Conservation (phyloP, 371 early-diverging fungal genomes). For the Apophysomyces variabilis region DNA sequence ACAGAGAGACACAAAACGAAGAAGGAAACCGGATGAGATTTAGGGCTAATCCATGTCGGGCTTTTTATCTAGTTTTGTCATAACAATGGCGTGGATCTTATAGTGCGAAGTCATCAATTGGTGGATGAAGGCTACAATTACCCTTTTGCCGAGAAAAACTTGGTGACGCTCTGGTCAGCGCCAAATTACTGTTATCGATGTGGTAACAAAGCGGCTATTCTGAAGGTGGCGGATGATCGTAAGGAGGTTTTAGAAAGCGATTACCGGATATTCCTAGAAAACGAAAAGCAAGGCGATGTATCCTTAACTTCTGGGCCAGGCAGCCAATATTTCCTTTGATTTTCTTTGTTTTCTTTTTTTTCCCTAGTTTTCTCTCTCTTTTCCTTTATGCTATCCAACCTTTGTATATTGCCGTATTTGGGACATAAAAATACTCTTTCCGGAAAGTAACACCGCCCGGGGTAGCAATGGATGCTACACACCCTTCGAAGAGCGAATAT, state of each 20-base stretch:
- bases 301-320: slow-evolving; percentile 41
- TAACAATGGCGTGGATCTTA: slow-evolving; percentile 92
- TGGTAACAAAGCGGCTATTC: slow-evolving; percentile 97
- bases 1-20: background rate
- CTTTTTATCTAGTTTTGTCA: slow-evolving; percentile 82
- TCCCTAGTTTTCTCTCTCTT: too few relatives aligned
- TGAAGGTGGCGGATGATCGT: slow-evolving; percentile 85
- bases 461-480: too few relatives aligned
- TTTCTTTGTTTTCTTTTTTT: slow-evolving; percentile 2
- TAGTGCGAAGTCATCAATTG: slow-evolving; percentile 97
- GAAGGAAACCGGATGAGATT: background rate
- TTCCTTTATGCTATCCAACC: too few relatives aligned
- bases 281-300: slow-evolving; percentile 60
- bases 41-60: background rate
- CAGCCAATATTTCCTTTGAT: slow-evolving; percentile 50
- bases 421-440: too few relatives aligned
- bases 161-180: slow-evolving; percentile 99
- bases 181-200: slow-evolving; percentile 99
- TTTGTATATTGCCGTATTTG: too few relatives aligned
- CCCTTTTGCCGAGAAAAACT: slow-evolving; percentile 93
- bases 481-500: too few relatives aligned
- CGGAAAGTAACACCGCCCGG: too few relatives aligned
- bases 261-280: slow-evolving; percentile 86
- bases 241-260: slow-evolving; percentile 76
- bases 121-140: slow-evolving; percentile 98